Conservation (phyloP, 2,329 filamentous ascomycete species). For the Colletotrichum sp. region DNA sequence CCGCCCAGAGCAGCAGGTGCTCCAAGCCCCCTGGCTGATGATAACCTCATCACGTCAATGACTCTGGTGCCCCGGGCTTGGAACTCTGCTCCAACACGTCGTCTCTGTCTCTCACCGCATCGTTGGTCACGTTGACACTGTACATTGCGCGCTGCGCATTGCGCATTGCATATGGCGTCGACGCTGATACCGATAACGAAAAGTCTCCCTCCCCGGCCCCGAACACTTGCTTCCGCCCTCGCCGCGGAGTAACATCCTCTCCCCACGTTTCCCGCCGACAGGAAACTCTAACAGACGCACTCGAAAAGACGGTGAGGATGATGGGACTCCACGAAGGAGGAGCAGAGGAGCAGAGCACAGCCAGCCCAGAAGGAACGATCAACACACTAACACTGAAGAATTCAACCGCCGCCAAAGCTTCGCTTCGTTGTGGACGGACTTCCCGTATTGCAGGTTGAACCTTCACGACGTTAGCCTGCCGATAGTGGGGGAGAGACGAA, state of each 20-base stretch:
- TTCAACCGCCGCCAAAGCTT: neutral
- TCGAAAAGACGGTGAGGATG: conserved; percentile 13
- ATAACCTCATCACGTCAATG: neutral
- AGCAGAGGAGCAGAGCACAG: neutral
- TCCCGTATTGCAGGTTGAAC: neutral
- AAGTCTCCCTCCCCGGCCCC: neutral
- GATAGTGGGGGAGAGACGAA: neutral
- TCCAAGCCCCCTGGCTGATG: neutral
- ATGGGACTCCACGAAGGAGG: neutral
- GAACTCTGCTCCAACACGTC: neutral
- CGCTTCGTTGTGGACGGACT: neutral
- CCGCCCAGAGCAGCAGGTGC: neutral
- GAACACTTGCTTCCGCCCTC: neutral
- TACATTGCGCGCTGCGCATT: neutral
- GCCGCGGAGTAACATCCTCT: neutral
- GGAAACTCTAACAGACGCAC: neutral
- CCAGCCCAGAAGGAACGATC: neutral
- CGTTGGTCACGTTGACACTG: neutral
- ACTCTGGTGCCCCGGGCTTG: neutral
- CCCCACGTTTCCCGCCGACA: neutral
- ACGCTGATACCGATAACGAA: neutral
- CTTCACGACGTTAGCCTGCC: neutral
- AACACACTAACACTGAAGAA: neutral
- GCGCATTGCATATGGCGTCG: neutral
- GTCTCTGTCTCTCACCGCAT: neutral